Conservation (phyloP, 352 stramenopile species). For the Phytophthora melonis region DNA sequence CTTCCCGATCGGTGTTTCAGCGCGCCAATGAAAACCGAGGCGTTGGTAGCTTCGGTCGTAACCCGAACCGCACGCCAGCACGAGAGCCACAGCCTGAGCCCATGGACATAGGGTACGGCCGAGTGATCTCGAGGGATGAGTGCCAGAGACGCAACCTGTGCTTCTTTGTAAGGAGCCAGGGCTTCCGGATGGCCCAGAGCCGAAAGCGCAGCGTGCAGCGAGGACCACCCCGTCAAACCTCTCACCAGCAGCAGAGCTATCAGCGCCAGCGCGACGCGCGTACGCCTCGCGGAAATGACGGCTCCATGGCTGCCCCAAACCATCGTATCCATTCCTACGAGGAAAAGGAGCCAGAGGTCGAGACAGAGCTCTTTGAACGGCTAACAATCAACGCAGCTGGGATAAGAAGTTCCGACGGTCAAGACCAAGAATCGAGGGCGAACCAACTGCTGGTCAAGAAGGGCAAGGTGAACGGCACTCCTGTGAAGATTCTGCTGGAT, state of each 20-base stretch:
- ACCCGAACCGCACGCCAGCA: not conserved
- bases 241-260: not conserved
- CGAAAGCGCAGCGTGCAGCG: no score
- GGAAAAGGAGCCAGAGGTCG: not conserved
- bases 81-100: not conserved
- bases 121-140: no score
- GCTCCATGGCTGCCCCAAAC: no score
- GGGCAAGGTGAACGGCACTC: not conserved
- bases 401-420: not conserved
- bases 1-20: not conserved
- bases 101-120: no score
- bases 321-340: not conserved
- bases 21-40: not conserved
- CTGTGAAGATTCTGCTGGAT: conserved; percentile 16
- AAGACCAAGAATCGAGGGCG: not conserved
- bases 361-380: not conserved
- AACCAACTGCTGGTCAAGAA: conserved; percentile 14
- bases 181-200: no score
- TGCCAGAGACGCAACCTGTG: no score
- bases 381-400: conserved; percentile 5
- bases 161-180: no score
- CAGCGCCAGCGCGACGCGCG: no score
- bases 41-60: not conserved
- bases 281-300: no score
- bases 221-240: not conserved